A percentile compares a stretch with the other conserved stretches of the same genome.
Evolutionary conservation across 805 yeast genomes (phyloP).

Genomic region (Yamadazyma endophytica): DNA sequence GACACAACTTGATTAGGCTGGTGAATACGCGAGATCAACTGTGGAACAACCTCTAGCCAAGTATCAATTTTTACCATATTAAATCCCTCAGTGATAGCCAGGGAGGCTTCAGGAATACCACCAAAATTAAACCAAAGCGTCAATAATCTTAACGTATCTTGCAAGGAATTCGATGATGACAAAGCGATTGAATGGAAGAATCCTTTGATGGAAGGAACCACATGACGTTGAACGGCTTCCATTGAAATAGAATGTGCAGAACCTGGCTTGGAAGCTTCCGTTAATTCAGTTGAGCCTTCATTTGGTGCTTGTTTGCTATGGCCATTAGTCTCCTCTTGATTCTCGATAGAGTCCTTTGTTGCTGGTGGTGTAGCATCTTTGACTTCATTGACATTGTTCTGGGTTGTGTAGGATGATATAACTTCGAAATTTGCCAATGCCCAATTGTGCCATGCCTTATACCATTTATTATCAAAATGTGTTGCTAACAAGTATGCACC

Average conservation of each 20-base stretch:
- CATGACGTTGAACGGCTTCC: conserved; percentile 76
- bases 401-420: conserved; percentile 54
- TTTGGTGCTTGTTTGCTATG: conserved; percentile 7
- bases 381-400: conserved; percentile 15
- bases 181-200: conserved; percentile 92
- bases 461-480: conserved; percentile 90
- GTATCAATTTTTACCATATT: conserved; percentile 83
- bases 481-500: conserved; percentile 93
- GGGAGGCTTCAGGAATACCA: conserved; percentile 86
- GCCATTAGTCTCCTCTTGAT: conserved; percentile 10
- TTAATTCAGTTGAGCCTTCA: conserved; percentile 4
- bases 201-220: conserved; percentile 93
- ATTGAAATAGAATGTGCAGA: conserved; percentile 39
- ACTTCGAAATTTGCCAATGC: conserved; percentile 97
- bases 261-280: conserved; percentile 19
- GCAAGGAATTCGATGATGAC: conserved; percentile 81
- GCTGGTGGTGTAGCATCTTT: conserved; percentile 21
- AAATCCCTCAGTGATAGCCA: conserved; percentile 87
- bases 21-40: conserved; percentile 91
- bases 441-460: conserved; percentile 99
- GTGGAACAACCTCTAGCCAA: conserved; percentile 96
- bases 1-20: conserved; percentile 88
- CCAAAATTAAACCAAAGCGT: conserved; percentile 97
- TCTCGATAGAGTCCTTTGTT: conserved; percentile 7
- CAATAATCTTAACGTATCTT: conserved; percentile 84